Evolutionary conservation across 306 rosid species (phyloP), one percentile per base, ranked within the genome.

Genomic region (Glycyrrhiza uralensis): DNA sequence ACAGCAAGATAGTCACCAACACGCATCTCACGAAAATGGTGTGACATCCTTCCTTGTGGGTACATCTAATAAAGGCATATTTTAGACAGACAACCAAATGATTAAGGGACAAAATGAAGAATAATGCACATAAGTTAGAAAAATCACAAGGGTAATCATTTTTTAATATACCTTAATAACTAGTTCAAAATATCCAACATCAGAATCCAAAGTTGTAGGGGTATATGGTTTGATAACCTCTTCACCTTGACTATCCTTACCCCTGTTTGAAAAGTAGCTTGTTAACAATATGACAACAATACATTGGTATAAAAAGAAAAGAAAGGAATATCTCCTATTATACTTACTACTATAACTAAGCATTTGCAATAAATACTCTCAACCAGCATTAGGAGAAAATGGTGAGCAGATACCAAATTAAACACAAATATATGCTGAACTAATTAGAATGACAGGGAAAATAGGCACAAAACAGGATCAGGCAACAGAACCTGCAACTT

Each of bases 21-120:
- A 32, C 85, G 88, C 97, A 95, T 60, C 85, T 95, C 96, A 29
- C 96, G 95, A 80, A 95, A 95, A 81, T 95, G 99, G 65, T 95
- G 96, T n/a, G 99, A 95, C 99, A 95, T 95, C 83, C 97, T 91
- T 86, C 99, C 99, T 95, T 91, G 97, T 13, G 99, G 99, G 83
- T 95, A 95, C 99, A 95, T 95, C 99, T 95, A 66, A 42, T 47
- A 60, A 60, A 58, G 50, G 4, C 61, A 79, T 66, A 42, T 30
- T 6, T 19, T 35, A 72, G 54, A 54, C 15, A 57, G 32, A 23
- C 54, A 35, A 46, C 46, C 76, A 60, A 23, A 62, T 22, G 23
- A 15, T 54, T 45, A 66, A 23, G 68, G 49, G 42, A 18, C 69
- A 63, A 32, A 55, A 52, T 13, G n/a, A 51, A 82, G 74, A 72